Evolutionary conservation across 2,329 filamentous ascomycete species (phyloP), one percentile per base, ranked within the genome.

Genomic region (Fusarium pseudograminearum): DNA sequence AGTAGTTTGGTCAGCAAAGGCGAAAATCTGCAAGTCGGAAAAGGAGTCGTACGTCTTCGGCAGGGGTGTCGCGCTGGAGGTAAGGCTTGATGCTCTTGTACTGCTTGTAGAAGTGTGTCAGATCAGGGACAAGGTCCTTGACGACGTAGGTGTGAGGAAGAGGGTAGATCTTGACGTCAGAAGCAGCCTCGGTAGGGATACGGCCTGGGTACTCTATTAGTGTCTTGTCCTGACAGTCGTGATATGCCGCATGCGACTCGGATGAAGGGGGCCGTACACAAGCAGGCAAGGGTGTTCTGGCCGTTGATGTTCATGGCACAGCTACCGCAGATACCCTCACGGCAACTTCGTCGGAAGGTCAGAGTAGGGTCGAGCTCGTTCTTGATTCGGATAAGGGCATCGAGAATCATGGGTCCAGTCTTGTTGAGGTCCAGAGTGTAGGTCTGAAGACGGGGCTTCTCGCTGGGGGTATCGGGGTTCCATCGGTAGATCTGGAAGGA

Each of bases 291-390:
- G 61, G 96, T 99, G 86, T 99, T 99, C 78, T 97, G 92, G 81
- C 96, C 96, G 81, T 98, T 97, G 81, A 99, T 98, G 87, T 99
- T 99, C 96, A 99, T 99, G 73, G 96, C 96, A 81, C 96, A 99
- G 82, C 93, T 97, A 74, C 96, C 96, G 80, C 96, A 99, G 78
- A 99, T 99, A 75, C 96, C 96, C 88, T 99, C 96, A 83, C 96
- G 88, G 85, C 96, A 99, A 82, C 93, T 97, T 81, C 96, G 85
- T 80, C 96, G 89, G 87, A 99, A 99, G 57, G 96, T 98, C 77
- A 99, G 83, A 46, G 96, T 98, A 53, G 96, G 94, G 82, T 99
- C 96, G 70, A 97, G 83, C 88, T 99, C 96, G 83, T 99, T 99
- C 92, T 99, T 99, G 84, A 99, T 98, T 76, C 95, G 88, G 81